Evolutionary conservation across 495 filamentous ascomycete genomes (phyloP), one percentile per base, ranked within the genome.

Genomic region (Daldinia bambusicola): DNA sequence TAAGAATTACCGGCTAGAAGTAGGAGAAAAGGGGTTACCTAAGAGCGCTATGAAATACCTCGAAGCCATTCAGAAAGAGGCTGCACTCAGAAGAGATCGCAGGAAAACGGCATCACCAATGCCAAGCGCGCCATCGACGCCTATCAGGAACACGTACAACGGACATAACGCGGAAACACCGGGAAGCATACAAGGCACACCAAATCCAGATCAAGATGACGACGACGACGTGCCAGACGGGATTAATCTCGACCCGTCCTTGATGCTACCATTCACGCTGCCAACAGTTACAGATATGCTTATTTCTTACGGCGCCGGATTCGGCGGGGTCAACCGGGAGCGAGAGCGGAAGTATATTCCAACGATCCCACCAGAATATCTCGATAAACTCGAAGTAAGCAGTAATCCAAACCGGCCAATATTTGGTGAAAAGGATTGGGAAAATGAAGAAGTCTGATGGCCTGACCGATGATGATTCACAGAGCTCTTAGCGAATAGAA

Each of bases 281-380:
- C 95, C 95, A 0, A 97, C 95, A 5, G 96, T 94, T 65, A 97
- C 95, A 14, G 95, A 98, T 77, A 98, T 99, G 95, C 84, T 97
- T 67, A 86, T 99, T 40, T 94, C 88, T 70, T 99, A 95, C 74
- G 95, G 95, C 8, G 95, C 96, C 31, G 95, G 95, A 12, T 93
- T 97, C 70, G 95, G 95, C 4, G 95, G 95, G 0, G 84, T 94
- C 31, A 97, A 99, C 78, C 86, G 90, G 58, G 95, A 99, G 77
- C 85, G 93, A 50, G 95, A 95, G 76, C 85, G 93, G 63, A 97
- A 97, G 80, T 99, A 98, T 74, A 94, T 97, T n/a, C 95, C 95
- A 4, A 97, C 91, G 0, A 93, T 98, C 30, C 94, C 96, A 26
- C 90, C 94, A 1, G 95, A 99, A 79, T 97, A 97, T 71, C 80